Evolutionary conservation across 495 filamentous ascomycete species (phyloP).

Genomic region (Penicillium maclennaniae): DNA sequence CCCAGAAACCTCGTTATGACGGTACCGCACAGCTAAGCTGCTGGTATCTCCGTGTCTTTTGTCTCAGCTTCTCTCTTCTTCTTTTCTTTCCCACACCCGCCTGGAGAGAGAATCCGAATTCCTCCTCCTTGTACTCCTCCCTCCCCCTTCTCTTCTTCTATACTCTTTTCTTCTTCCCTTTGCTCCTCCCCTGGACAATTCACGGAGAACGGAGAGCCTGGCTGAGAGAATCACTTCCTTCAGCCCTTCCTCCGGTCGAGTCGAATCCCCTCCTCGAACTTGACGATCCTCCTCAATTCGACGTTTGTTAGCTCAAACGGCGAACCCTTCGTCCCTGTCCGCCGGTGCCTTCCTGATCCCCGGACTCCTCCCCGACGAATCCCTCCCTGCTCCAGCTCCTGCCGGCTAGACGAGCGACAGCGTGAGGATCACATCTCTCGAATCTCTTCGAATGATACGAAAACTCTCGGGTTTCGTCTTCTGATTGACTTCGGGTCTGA

Average conservation of each 20-base stretch:
- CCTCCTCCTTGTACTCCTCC: constrained; percentile 33
- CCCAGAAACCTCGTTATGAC: constrained; percentile 22
- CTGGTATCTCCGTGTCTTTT: constrained; percentile 33
- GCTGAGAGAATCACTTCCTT: constrained; percentile 28
- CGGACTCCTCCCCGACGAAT: constrained; percentile 31
- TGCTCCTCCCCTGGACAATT: constrained; percentile 56
- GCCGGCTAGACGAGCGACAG: constrained; percentile 46
- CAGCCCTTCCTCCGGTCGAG: constrained; percentile 41
- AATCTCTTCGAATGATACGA: constrained; percentile 25
- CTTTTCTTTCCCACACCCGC: constrained; percentile 45
- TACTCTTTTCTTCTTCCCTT: constrained; percentile 37
- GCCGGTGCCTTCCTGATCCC: constrained; percentile 35
- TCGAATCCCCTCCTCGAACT: constrained; percentile 43
- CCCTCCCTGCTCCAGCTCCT: constrained; percentile 44
- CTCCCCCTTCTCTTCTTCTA: constrained; percentile 32
- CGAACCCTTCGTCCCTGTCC: constrained; percentile 29
- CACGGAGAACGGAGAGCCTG: constrained; percentile 41
- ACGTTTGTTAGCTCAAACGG: constrained; percentile 51
- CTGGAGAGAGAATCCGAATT: constrained; percentile 47
- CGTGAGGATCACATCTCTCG: constrained; percentile 31
- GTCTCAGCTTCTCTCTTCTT: constrained; percentile 39
- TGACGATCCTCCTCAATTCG: constrained; percentile 35
- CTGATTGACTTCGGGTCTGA: constrained; percentile 28
- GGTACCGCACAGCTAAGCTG: constrained; percentile 28
- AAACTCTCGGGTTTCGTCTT: constrained; percentile 16